Evolutionary conservation across 768 basidiomycete genomes (phyloP).

Genomic region (Phaeolepiota aurea): DNA sequence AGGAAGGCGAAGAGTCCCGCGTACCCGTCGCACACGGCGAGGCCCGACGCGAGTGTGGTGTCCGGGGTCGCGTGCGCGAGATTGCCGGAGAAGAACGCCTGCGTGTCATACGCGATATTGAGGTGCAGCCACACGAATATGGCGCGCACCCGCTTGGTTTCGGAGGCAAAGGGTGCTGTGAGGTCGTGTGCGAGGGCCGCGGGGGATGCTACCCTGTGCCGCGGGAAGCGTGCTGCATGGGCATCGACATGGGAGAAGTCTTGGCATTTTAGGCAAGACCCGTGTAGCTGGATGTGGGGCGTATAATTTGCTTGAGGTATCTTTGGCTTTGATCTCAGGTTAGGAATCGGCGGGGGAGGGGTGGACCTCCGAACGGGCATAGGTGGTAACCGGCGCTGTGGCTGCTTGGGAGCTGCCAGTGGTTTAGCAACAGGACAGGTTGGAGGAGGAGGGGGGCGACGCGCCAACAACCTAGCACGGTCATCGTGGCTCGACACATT

Average conservation of each 20-base stretch:
- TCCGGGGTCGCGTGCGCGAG: conserved; percentile 25
- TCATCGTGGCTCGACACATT: neutral
- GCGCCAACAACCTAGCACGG: neutral
- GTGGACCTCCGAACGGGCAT: neutral
- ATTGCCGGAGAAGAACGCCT: conserved; percentile 34
- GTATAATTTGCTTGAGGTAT: neutral
- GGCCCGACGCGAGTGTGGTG: conserved; percentile 29
- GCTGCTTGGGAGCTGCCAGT: neutral
- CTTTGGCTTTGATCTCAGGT: conserved; percentile 13
- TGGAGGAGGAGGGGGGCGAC: neutral
- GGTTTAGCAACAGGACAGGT: neutral
- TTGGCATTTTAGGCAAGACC: conserved; percentile 32
- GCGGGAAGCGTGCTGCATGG: conserved; percentile 35
- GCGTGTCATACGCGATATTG: conserved; percentile 37
- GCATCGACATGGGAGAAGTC: conserved; percentile 33
- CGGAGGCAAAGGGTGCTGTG: conserved; percentile 29
- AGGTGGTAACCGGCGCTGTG: neutral
- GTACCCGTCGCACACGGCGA: conserved; percentile 44
- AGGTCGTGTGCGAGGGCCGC: conserved; percentile 30
- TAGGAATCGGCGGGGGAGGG: conserved; percentile 2
- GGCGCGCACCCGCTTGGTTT: conserved; percentile 36
- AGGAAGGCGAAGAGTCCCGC: conserved; percentile 33
- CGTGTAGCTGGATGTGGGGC: neutral
- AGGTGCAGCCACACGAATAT: conserved; percentile 40
- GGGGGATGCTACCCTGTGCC: conserved; percentile 27